Percentiles rank a stretch among this genome's conserved stretches.
These are phyloP conservation scores for Mucor circinelloides DNA, from an alignment of 371 early-diverging fungal species.

Conservation along the genomic window DNA sequence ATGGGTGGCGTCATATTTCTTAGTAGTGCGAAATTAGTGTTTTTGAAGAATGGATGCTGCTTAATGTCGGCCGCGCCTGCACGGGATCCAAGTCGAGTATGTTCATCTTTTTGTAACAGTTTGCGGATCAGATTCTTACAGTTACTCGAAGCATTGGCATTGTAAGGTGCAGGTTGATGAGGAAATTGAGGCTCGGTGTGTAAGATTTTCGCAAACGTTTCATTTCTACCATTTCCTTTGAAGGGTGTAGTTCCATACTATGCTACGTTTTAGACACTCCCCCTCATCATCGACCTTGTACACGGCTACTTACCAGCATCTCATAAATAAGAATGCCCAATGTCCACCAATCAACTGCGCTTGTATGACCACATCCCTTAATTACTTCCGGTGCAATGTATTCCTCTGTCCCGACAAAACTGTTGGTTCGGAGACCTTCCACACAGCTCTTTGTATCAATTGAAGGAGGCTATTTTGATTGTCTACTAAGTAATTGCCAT, in stretches of 20 bases:
- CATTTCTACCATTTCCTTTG: constrained; percentile 86
- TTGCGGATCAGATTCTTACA: constrained; percentile 82
- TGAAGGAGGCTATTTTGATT: constrained; percentile 48
- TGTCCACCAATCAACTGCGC: constrained; percentile 99
- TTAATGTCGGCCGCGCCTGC: constrained; percentile 96
- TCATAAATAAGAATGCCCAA: constrained; percentile 96
- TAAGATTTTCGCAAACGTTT: constrained; percentile 84
- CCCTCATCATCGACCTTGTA: background rate
- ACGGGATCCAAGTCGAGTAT: constrained; percentile 80
- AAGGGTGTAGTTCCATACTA: constrained; percentile 92
- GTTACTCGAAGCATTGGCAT: constrained; percentile 34
- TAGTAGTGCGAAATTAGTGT: constrained; percentile 91
- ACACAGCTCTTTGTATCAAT: constrained; percentile 91
- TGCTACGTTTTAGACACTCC: background rate
- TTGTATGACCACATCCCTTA: constrained; percentile 91
- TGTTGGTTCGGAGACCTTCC: constrained; percentile 86
- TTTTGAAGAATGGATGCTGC: constrained; percentile 90
- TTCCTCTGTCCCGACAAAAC: constrained; percentile 97
- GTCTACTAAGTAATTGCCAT: background rate
- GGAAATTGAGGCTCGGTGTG: constrained; percentile 79
- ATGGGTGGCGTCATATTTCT: constrained; percentile 90
- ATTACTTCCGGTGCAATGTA: constrained; percentile 98
- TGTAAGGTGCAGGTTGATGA: constrained; percentile 51
- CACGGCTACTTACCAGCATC: constrained; percentile 73
- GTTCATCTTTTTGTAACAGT: constrained; percentile 87